Conservation (phyloP, 2,329 filamentous ascomycete genomes). For the Teratosphaeria nubilosa region DNA sequence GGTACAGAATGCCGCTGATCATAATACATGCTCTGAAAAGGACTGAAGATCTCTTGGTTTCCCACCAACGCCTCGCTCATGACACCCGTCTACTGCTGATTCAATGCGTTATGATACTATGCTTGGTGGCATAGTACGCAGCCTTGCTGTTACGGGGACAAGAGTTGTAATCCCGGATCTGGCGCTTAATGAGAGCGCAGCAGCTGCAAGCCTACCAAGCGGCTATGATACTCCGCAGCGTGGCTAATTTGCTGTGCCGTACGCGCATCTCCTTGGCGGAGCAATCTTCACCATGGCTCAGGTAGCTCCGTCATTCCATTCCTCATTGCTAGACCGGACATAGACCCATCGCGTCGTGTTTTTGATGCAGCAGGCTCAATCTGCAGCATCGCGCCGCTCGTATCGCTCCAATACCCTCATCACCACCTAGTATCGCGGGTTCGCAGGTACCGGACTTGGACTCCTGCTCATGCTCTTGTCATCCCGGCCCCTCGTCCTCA, state of each 20-base stretch:
- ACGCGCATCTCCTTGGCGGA: neutral
- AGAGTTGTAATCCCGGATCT: neutral
- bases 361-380: neutral
- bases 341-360: too few relatives aligned
- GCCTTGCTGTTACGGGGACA: neutral
- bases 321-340: too few relatives aligned
- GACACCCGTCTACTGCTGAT: neutral
- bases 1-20: neutral
- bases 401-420: neutral
- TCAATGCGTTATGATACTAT: neutral
- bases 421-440: slow-evolving; percentile 47
- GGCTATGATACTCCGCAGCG: neutral
- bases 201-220: neutral
- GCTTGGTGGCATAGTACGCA: neutral
- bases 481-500: slow-evolving; percentile 74
- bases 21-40: neutral
- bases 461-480: slow-evolving; percentile 71
- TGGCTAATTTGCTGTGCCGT: neutral
- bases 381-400: neutral
- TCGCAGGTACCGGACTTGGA: slow-evolving; percentile 74
- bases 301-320: neutral
- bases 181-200: neutral
- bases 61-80: neutral
- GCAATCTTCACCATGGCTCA: neutral
- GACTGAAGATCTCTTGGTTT: neutral